Evolutionary conservation across 2,329 filamentous ascomycete genomes (phyloP).

Genomic region (Fusarium neocosmosporiellum): DNA sequence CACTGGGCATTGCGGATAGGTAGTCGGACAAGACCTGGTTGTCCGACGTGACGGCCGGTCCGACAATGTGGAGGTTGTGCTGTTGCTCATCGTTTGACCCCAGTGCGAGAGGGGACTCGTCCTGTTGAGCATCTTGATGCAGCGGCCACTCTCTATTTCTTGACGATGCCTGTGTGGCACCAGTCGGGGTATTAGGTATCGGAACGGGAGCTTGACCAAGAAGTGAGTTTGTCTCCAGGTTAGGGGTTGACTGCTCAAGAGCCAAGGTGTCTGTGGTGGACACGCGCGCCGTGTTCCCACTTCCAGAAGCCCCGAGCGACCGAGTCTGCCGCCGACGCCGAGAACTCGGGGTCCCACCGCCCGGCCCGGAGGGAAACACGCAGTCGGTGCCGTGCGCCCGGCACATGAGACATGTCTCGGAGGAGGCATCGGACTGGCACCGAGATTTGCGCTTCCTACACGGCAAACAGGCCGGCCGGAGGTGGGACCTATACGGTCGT

Average conservation of each 20-base stretch:
- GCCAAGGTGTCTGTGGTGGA: background rate
- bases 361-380: slow-evolving; percentile 57
- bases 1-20: slow-evolving; percentile 52
- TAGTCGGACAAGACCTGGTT: slow-evolving; percentile 71
- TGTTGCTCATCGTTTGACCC: slow-evolving; percentile 52
- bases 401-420: slow-evolving; percentile 67
- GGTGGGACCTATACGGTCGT: slow-evolving; percentile 70
- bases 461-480: slow-evolving; percentile 68
- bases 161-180: background rate
- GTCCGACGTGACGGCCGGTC: slow-evolving; percentile 69
- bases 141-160: slow-evolving; percentile 2
- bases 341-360: slow-evolving; percentile 23
- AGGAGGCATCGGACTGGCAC: slow-evolving; percentile 67
- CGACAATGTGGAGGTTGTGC: slow-evolving; percentile 65
- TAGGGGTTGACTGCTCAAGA: background rate
- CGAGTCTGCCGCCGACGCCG: slow-evolving; percentile 24
- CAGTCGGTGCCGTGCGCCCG: slow-evolving; percentile 68
- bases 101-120: slow-evolving; percentile 45
- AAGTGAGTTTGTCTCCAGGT: background rate
- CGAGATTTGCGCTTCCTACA: slow-evolving; percentile 71
- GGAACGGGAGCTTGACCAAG: background rate
- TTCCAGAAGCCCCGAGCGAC: background rate
- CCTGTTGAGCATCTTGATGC: slow-evolving; percentile 9
- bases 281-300: background rate
- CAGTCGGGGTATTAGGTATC: background rate